phyloP scores from a whole-genome alignment of 169 alveolate species.

The Cryptosporidium ubiquitum region DNA sequence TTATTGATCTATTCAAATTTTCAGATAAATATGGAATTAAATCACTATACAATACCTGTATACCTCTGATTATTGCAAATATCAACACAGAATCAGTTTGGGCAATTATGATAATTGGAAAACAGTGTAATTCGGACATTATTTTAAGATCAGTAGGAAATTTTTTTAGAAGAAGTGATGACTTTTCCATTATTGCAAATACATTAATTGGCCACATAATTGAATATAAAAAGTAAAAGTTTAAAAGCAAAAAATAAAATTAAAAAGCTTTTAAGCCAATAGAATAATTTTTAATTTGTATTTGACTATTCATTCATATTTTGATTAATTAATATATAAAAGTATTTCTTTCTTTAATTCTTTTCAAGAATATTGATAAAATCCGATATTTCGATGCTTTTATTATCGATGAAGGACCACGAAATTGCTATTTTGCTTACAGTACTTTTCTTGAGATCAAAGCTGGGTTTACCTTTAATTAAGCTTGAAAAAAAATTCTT shows the following conservation, averaged over 20 bases:
- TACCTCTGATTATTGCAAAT: constrained; percentile 31
- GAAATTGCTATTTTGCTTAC: constrained; percentile 8
- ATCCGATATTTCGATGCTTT: neutral
- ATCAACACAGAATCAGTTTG: constrained; percentile 42
- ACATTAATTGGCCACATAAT: neutral
- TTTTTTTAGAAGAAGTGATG: constrained; percentile 16
- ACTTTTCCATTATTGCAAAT: constrained; percentile 27
- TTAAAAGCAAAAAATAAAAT: neutral
- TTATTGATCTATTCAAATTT: constrained; percentile 37
- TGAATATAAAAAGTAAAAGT: neutral
- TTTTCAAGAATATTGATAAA: constrained; percentile 18
- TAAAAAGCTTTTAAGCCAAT: neutral
- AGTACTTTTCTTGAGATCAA: neutral
- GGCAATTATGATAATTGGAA: constrained; percentile 21
- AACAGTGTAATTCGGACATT: constrained; percentile 13
- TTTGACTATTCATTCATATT: too few species aligned
- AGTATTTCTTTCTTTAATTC: neutral
- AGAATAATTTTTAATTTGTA: neutral
- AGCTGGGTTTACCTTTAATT: neutral
- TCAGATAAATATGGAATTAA: constrained; percentile 42
- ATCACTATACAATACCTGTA: constrained; percentile 39
- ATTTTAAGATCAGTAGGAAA: constrained; percentile 19
- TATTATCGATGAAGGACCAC: constrained; percentile 53
- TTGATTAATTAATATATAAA: too few species aligned
- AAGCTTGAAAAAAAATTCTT: neutral